Evolutionary conservation across 2,329 filamentous ascomycete species (phyloP).

Genomic region (Xylaria sp.): DNA sequence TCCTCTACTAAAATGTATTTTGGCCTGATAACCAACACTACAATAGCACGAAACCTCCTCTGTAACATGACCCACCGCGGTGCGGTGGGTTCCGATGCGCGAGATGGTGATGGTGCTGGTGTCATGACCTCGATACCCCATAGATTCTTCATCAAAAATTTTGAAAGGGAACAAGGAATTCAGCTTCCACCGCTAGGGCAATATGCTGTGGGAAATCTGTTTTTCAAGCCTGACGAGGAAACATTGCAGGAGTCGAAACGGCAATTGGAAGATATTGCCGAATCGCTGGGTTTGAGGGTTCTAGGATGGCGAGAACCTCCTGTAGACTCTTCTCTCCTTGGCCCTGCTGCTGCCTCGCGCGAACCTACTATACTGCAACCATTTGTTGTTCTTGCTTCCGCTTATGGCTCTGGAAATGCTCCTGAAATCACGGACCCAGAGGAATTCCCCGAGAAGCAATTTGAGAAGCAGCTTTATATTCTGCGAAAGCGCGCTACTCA

Average conservation of each 20-base stretch:
- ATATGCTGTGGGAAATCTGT: slow-evolving; percentile 97
- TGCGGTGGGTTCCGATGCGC: slow-evolving; percentile 95
- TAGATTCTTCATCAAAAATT: slow-evolving; percentile 98
- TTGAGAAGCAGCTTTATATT: slow-evolving; percentile 93
- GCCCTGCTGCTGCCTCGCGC: slow-evolving; percentile 90
- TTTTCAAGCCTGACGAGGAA: slow-evolving; percentile 97
- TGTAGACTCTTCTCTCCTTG: slow-evolving; percentile 90
- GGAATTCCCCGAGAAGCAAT: slow-evolving; percentile 83
- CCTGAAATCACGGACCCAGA: slow-evolving; percentile 82
- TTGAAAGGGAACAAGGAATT: slow-evolving; percentile 88
- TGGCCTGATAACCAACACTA: slow-evolving; percentile 48
- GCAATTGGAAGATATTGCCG: slow-evolving; percentile 93
- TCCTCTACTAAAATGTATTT: background rate
- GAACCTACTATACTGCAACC: slow-evolving; percentile 96
- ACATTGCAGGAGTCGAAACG: slow-evolving; percentile 89
- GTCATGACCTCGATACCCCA: slow-evolving; percentile 99
- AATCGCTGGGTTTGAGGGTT: slow-evolving; percentile 86
- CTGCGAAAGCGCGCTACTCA: slow-evolving; percentile 95
- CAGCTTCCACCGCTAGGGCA: slow-evolving; percentile 89
- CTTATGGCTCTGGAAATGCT: slow-evolving; percentile 83
- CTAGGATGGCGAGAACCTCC: slow-evolving; percentile 97
- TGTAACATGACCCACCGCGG: slow-evolving; percentile 99
- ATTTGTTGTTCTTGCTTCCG: slow-evolving; percentile 87
- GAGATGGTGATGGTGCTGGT: slow-evolving; percentile 97
- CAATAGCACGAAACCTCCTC: slow-evolving; percentile 83